Conservation (phyloP, 305 asterid species). For the Fraxinus greggii region DNA sequence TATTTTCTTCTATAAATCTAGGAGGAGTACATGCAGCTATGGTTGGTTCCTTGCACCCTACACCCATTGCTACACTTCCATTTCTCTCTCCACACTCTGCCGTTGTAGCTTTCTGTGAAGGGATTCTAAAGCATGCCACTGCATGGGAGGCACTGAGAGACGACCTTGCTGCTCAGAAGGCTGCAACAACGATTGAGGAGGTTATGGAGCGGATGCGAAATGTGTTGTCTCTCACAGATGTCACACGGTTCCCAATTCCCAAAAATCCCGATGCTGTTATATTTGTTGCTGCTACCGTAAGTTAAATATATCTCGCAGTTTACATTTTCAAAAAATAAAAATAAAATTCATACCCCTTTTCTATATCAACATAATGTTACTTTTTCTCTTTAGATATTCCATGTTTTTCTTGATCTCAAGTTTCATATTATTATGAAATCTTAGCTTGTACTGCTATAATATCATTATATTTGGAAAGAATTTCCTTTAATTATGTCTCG, state of each 20-base stretch:
- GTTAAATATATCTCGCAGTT: conserved; percentile 28
- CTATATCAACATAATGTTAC: background rate
- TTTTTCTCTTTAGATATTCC: background rate
- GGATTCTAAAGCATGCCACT: conserved; percentile 90
- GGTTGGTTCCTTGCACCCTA: conserved; percentile 57
- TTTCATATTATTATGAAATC: background rate
- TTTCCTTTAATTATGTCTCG: background rate
- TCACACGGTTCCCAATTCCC: conserved; percentile 91
- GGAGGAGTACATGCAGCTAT: conserved; percentile 78
- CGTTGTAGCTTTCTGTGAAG: conserved; percentile 96
- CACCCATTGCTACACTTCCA: conserved; percentile 43
- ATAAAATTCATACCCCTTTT: background rate
- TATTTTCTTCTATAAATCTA: conserved; percentile 27
- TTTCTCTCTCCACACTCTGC: conserved; percentile 91
- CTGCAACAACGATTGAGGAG: conserved; percentile 67
- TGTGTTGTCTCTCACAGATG: conserved; percentile 90
- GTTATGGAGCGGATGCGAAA: conserved; percentile 84
- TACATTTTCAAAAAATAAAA: background rate
- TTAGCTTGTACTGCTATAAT: background rate
- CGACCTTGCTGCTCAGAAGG: conserved; percentile 58
- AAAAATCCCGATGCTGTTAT: conserved; percentile 81
- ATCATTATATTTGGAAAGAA: background rate
- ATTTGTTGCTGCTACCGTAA: conserved; percentile 91
- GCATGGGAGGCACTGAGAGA: conserved; percentile 97
- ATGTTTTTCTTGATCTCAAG: background rate